Base-by-base conservation (phyloP, 495 filamentous ascomycete genomes). In the Aspergillus ostianus region DNA sequence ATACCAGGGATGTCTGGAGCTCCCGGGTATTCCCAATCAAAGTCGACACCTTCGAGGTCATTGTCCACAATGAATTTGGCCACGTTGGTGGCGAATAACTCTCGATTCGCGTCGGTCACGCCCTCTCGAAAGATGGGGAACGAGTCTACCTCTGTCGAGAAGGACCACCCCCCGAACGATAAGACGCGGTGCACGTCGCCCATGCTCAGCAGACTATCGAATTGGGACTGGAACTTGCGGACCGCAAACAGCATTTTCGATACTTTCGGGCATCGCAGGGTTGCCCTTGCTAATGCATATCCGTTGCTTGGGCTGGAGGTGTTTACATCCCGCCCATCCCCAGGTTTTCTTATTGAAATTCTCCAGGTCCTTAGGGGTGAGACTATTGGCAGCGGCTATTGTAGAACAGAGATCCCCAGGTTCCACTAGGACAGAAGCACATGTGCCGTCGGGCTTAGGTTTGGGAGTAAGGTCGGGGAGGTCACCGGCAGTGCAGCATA, bases 251-350 rank as follows among this genome's bases (percentile, higher is more conserved):
- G 76, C 69, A 32, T 70, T 72, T 0, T 59, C 6, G 1, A 77
- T 17, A 0, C 54, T 23, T 3, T 70, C 60, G 0, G 82, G 82
- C 68, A 84, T 63, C 0, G 80, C 77, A 2, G 82, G 44, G 26
- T 4, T 9, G 12, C 82, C 82, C 1, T 60, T 55, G 60, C 80
- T 83, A 2, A 85, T 44, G 61, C 82, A 84, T 18, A 85, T 81
- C n/a, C n/a, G n/a, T n/a, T n/a, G n/a, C n/a, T n/a, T n/a, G n/a
- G n/a, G n/a, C n/a, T n/a, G n/a, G n/a, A n/a, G n/a, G n/a, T n/a
- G n/a, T n/a, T n/a, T n/a, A 26, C 30, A 26, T 68, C 18, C 49
- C 56, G 10, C 67, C 57, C 12, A 78, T 36, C 12, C 55, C 56
- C 56, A 58, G 2, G 57, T 59, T 18, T 66, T 41, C 10, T 63